Evolutionary conservation across 2,329 filamentous ascomycete genomes (phyloP), one percentile per base, ranked within the genome.

Genomic region (Hymenoscyphus albidus): DNA sequence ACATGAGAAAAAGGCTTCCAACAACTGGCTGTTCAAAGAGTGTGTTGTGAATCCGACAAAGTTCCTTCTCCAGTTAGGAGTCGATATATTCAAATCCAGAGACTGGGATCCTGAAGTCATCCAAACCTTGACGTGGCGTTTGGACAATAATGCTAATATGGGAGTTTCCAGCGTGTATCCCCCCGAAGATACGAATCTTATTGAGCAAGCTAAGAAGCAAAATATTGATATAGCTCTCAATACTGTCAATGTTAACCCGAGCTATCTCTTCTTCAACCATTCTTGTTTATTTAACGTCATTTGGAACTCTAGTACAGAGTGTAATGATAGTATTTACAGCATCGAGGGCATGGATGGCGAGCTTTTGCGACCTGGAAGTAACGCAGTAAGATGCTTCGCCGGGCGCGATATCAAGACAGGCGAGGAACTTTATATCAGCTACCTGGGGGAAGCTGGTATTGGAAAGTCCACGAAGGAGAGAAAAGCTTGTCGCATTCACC

Each of bases 201-300:
- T 31, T n/a, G 6, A 1, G 2, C 18, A 31, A 35, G 27, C 14
- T 13, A 16, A 44, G 31, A 40, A 58, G 1, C 42, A 57, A 0
- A 22, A 10, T n/a, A 31, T 40, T 5, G 16, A 32, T 2, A 31
- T 12, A 10, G 14, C n/a, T 16, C 13, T 62, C 1, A 62, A 44
- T 10, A 48, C 32, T 9, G 51, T 70, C 0, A 66, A 59, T 5
- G 14, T 74, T 4, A 73, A 71, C 51, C 65, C 68, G 0, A 67
- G 70, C 18, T 75, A 73, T 42, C 58, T 74, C 0, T 74, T 75
- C 59, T 68, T 75, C 39, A 75, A 75, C 18, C 73, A 75, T 58
- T 69, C 64, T 10, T 75, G 73, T 59, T 32, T 65, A 5, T 68
- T 69, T 0, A 74, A 74, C 38, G 59, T 71, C 1, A 58, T n/a